phyloP scores from a whole-genome alignment of 2,329 filamentous ascomycete species.

The Ophiostoma montium region DNA sequence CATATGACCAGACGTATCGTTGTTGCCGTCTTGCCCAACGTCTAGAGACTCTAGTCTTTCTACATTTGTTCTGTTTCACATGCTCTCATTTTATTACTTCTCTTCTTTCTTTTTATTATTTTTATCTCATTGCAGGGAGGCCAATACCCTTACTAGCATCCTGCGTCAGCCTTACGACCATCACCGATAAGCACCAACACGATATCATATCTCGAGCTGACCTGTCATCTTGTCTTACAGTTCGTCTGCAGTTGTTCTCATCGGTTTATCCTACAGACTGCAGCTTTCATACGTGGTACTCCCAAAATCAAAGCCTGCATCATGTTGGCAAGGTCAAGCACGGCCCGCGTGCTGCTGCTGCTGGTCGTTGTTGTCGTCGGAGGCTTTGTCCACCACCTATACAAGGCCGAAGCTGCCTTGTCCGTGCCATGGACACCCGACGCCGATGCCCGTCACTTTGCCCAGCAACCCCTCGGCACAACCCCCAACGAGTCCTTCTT shows the following conservation, averaged over 20 bases:
- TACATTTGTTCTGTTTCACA: not conserved
- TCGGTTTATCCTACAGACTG: not conserved
- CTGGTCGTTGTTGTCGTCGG: slow-evolving; percentile 23
- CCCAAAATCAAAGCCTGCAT: no score
- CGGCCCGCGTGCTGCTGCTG: slow-evolving; percentile 24
- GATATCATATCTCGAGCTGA: no score
- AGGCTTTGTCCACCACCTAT: slow-evolving; percentile 28
- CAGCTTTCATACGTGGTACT: no score
- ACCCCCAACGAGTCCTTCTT: slow-evolving; percentile 27
- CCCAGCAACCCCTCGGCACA: slow-evolving; percentile 30
- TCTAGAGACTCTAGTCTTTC: no score
- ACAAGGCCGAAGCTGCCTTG: slow-evolving; percentile 30
- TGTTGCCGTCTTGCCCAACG: no score
- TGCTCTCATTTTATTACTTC: not conserved
- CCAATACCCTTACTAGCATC: no score
- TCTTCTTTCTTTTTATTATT: not conserved
- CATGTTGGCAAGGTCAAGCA: slow-evolving; percentile 12
- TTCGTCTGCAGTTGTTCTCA: not conserved
- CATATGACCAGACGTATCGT: no score
- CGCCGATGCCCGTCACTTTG: slow-evolving; percentile 30
- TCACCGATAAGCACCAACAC: no score
- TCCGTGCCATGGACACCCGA: slow-evolving; percentile 36
- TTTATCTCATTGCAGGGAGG: not conserved
- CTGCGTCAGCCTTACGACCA: no score
- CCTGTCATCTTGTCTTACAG: not conserved